Evolutionary conservation across 768 basidiomycete species (phyloP).

Genomic region (Mycena maculata): DNA sequence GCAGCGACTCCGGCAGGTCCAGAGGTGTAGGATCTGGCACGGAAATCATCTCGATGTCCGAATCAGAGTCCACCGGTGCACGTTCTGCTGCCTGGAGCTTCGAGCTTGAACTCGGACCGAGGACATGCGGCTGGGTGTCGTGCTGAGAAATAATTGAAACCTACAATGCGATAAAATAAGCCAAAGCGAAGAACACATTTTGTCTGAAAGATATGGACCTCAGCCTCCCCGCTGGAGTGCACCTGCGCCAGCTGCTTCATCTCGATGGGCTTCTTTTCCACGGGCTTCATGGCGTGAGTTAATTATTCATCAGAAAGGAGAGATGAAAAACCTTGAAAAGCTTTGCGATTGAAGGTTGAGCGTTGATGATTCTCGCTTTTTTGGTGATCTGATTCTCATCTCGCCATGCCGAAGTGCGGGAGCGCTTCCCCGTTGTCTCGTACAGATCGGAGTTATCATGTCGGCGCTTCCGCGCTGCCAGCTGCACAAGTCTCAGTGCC

Average conservation of each 20-base stretch:
- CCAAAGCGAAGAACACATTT: not conserved
- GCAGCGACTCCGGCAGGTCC: too few relatives aligned
- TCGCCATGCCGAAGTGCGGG: constrained; percentile 20
- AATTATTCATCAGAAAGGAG: constrained; percentile 3
- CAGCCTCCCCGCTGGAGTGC: not conserved
- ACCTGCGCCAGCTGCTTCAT: not conserved
- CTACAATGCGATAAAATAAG: constrained; percentile 6
- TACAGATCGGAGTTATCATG: constrained; percentile 16
- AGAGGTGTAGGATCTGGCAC: not conserved
- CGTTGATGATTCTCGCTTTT: constrained; percentile 6
- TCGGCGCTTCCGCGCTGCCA: constrained; percentile 11
- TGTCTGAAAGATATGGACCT: constrained; percentile 11
- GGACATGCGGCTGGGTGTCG: not conserved
- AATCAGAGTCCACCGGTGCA: constrained; percentile 6
- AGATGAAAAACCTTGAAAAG: constrained; percentile 10
- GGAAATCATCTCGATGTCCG: constrained; percentile 17
- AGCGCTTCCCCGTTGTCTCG: constrained; percentile 5
- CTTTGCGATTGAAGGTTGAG: constrained; percentile 10
- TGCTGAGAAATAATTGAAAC: not conserved
- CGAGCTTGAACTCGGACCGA: not conserved
- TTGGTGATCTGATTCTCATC: constrained; percentile 16
- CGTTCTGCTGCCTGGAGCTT: constrained; percentile 3
- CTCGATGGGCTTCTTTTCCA: not conserved
- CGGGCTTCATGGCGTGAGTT: not conserved
- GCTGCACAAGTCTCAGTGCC: not conserved